Conservation (phyloP, 1,284 basidiomycete species). For the Trametes polyzona region DNA sequence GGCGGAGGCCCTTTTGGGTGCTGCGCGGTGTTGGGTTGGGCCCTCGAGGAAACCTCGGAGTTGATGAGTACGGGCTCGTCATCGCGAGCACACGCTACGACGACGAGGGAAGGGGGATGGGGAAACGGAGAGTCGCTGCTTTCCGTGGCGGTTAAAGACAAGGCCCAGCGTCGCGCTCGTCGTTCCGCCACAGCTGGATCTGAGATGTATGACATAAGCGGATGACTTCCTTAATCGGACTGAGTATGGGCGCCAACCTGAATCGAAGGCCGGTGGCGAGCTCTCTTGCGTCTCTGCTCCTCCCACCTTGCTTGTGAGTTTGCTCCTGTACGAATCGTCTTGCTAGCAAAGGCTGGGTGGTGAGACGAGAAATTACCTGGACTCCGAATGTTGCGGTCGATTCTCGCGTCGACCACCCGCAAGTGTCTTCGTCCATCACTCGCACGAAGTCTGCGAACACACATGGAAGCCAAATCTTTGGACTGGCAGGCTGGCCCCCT, state of each 20-base stretch:
- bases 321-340: too few species aligned
- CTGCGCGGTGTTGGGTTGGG: conserved; percentile 29
- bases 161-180: background rate
- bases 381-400: conserved; percentile 15
- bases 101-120: background rate
- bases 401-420: conserved; percentile 8
- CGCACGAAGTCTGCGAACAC: conserved; percentile 13
- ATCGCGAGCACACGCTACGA: conserved; percentile 15
- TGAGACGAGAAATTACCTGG: too few species aligned
- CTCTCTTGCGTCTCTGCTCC: too few species aligned
- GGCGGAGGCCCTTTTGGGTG: conserved; percentile 29
- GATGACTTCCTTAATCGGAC: background rate
- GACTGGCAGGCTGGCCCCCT: conserved; percentile 66
- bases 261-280: too few species aligned
- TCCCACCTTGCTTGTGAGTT: too few species aligned
- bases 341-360: too few species aligned
- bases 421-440: background rate
- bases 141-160: background rate
- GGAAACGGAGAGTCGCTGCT: too few species aligned
- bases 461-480: conserved; percentile 31
- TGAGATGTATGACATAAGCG: conserved; percentile 6
- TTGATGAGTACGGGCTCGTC: conserved; percentile 25
- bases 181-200: conserved; percentile 7
- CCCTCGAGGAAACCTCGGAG: conserved; percentile 18
- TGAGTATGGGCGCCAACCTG: background rate